Conservation (phyloP, 108 stramenopile species). For the Cyclotella cryptica region DNA sequence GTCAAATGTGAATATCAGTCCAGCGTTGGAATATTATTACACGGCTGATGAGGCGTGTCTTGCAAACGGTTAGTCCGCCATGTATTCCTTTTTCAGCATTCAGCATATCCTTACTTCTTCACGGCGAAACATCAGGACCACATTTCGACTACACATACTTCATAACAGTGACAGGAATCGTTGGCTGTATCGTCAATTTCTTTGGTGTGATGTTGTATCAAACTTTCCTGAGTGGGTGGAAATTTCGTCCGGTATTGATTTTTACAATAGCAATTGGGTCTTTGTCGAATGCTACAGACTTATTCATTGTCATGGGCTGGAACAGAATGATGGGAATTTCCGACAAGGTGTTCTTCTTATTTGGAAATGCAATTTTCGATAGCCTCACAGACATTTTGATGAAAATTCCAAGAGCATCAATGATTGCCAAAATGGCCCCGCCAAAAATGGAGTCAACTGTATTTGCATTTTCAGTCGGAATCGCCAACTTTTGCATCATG, state of each 20-base stretch:
- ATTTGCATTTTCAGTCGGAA: conserved; percentile 51
- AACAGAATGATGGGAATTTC: conserved; percentile 47
- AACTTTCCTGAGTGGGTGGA: conserved; percentile 37
- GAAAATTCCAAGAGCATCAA: conserved; percentile 21
- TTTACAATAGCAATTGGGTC: conserved; percentile 46
- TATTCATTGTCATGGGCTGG: conserved; percentile 51
- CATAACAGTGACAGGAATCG: conserved; percentile 48
- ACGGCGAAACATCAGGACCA: conserved; percentile 16
- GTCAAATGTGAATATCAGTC: conserved; percentile 23
- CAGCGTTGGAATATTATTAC: conserved; percentile 45
- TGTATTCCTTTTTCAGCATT: no score
- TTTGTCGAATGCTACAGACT: conserved; percentile 38
- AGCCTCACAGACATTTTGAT: conserved; percentile 31
- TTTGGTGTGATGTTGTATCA: conserved; percentile 44
- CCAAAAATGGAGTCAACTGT: conserved; percentile 47
- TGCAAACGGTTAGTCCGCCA: conserved; percentile 18
- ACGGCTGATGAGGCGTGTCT: conserved; percentile 32
- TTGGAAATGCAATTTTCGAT: conserved; percentile 51
- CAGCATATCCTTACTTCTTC: no score
- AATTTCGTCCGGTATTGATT: conserved; percentile 42
- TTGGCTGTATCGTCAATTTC: conserved; percentile 50
- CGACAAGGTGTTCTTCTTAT: conserved; percentile 48
- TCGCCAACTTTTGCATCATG: conserved; percentile 48
- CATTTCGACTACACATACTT: conserved; percentile 52
- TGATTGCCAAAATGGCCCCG: conserved; percentile 35